A percentile compares a stretch with the other conserved stretches of the same genome.
These are phyloP conservation scores for Solanum sitiens DNA, from an alignment of 257 asterid species.

Conservation along the genomic window DNA sequence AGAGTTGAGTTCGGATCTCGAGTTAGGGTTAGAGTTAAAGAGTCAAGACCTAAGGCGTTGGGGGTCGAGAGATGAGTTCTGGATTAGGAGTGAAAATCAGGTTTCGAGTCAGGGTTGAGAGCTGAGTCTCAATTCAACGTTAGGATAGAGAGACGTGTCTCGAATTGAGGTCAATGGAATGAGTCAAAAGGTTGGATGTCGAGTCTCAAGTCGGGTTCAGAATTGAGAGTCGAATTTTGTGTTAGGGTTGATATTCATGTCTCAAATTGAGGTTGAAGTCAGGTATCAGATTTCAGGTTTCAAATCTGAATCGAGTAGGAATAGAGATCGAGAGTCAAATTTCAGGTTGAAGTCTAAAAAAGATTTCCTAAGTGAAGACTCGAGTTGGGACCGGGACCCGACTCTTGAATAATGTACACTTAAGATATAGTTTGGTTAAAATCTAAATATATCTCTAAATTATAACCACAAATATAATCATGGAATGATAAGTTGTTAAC, in stretches of 20 bases:
- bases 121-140: not conserved
- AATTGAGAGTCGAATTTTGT: too few relatives aligned
- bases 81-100: not conserved
- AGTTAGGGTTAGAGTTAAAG: not conserved
- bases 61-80: not conserved
- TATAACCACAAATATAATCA: not conserved
- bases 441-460: rapidly evolving
- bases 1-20: not conserved
- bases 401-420: not conserved
- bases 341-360: too few relatives aligned
- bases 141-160: too few relatives aligned
- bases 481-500: not conserved
- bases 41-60: not conserved
- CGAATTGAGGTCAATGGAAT: not conserved
- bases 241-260: not conserved
- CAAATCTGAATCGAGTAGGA: rapidly evolving
- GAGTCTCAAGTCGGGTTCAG: not conserved
- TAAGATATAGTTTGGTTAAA: not conserved
- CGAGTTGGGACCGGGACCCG: not conserved
- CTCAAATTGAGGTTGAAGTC: not conserved
- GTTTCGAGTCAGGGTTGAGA: not conserved
- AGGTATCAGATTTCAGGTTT: not conserved
- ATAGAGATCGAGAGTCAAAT: not conserved
- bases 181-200: not conserved
- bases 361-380: too few relatives aligned